A percentile compares a stretch with the other conserved stretches of the same genome.
Conservation (phyloP, 106 monocot genomes). For the Phalaenopsis equestris region DNA sequence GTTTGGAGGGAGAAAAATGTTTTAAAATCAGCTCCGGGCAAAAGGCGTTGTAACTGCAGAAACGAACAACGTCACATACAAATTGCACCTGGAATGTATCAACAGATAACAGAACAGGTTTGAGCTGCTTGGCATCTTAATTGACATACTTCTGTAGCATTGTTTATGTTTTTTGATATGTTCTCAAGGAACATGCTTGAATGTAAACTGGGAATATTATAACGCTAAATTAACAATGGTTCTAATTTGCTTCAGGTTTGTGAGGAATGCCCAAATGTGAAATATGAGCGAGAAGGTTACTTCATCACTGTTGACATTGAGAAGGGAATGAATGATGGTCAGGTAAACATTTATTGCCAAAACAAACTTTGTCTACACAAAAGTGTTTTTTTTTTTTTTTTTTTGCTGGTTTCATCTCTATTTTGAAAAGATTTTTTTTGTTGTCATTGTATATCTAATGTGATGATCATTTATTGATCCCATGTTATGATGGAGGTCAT, state of each 20-base stretch:
- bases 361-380: background rate
- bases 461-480: background rate
- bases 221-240: background rate
- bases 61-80: conserved; percentile 94
- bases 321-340: conserved; percentile 93
- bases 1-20: conserved; percentile 99
- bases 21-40: conserved; percentile 91
- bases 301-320: conserved; percentile 95
- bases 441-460: background rate
- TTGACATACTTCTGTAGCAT: background rate
- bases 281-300: conserved; percentile 83
- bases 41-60: conserved; percentile 94
- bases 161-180: background rate
- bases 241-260: conserved; percentile 52
- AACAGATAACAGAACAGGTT: conserved; percentile 99
- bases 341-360: conserved; percentile 28
- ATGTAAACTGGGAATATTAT: no score
- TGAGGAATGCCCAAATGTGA: conserved; percentile 92
- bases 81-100: conserved; percentile 99
- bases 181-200: background rate
- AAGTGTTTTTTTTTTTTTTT: background rate
- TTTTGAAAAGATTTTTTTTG: background rate
- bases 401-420: background rate
- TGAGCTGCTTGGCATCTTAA: background rate
- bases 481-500: background rate